Evolutionary conservation across 352 stramenopile genomes (phyloP).

Genomic region (Phytophthora sp.): DNA sequence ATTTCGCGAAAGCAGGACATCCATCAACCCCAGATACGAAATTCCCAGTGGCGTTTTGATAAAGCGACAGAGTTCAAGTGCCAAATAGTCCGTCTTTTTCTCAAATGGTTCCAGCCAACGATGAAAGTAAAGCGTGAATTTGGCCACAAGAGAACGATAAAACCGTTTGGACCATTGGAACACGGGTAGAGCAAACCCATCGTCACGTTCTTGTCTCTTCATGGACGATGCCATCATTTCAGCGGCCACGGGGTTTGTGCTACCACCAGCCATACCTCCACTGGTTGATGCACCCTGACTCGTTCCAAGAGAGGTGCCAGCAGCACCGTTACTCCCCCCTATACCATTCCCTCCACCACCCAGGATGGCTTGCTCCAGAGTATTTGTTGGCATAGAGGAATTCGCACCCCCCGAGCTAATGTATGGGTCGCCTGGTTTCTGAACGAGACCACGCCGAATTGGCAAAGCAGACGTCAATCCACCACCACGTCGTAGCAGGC

Average conservation of each 20-base stretch:
- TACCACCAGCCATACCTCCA: slow-evolving; percentile 40
- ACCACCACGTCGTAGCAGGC: slow-evolving; percentile 56
- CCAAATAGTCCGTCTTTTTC: slow-evolving; percentile 62
- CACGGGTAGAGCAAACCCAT: slow-evolving; percentile 79
- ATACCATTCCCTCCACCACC: slow-evolving; percentile 38
- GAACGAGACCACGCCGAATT: slow-evolving; percentile 45
- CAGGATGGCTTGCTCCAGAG: slow-evolving; percentile 75
- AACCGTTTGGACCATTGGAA: slow-evolving; percentile 86
- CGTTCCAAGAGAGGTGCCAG: slow-evolving; percentile 27
- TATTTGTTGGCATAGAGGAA: slow-evolving; percentile 53
- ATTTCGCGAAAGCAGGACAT: slow-evolving; percentile 73
- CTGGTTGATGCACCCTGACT: slow-evolving; percentile 29
- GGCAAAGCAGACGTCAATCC: slow-evolving; percentile 38
- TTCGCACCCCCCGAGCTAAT: slow-evolving; percentile 36
- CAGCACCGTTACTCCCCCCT: slow-evolving; percentile 26
- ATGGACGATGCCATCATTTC: slow-evolving; percentile 85
- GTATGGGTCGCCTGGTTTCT: slow-evolving; percentile 59
- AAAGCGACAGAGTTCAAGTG: slow-evolving; percentile 73
- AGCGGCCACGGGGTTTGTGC: slow-evolving; percentile 59
- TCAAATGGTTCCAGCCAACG: slow-evolving; percentile 78
- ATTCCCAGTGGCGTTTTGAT: slow-evolving; percentile 80
- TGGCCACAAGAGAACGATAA: slow-evolving; percentile 84
- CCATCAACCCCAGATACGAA: slow-evolving; percentile 84
- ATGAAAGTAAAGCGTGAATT: slow-evolving; percentile 87
- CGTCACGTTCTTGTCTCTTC: slow-evolving; percentile 75